phyloP scores from a whole-genome alignment of 805 yeast species.

The Kazachstania taianensis region DNA sequence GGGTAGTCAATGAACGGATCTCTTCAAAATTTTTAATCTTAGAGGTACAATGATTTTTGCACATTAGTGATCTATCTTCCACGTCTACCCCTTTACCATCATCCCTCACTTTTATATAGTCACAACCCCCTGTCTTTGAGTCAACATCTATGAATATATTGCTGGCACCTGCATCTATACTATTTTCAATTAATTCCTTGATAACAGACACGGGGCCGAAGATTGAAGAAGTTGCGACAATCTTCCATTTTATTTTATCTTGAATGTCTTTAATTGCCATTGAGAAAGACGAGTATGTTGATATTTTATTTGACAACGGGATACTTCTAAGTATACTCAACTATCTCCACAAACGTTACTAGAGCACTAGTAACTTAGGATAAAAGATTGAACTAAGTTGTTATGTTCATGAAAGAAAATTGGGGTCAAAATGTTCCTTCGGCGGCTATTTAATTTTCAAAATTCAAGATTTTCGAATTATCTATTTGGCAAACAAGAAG shows the following conservation, averaged over 20 bases:
- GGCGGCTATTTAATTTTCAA: too few species aligned
- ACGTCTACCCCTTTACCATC: slow-evolving; percentile 33
- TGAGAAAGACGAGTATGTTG: too few species aligned
- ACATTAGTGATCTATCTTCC: slow-evolving; percentile 28
- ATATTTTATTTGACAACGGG: too few species aligned
- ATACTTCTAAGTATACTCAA: too few species aligned
- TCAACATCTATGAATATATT: slow-evolving; percentile 32
- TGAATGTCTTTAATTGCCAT: slow-evolving; percentile 16
- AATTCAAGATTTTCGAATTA: too few species aligned
- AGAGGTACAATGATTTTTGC: slow-evolving; percentile 35
- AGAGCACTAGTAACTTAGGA: too few species aligned
- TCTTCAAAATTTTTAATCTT: slow-evolving; percentile 29
- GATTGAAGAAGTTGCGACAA: slow-evolving; percentile 26
- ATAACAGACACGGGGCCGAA: slow-evolving; percentile 30
- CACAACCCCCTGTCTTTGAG: slow-evolving; percentile 30
- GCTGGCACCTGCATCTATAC: slow-evolving; percentile 31
- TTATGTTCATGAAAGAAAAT: too few species aligned
- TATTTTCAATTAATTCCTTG: slow-evolving; percentile 34
- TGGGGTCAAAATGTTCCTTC: too few species aligned
- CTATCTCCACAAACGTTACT: too few species aligned
- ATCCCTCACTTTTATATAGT: slow-evolving; percentile 29
- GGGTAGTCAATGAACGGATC: slow-evolving; percentile 23
- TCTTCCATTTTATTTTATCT: slow-evolving; percentile 10
- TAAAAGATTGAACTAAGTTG: too few species aligned
- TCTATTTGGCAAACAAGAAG: too few species aligned